Base-by-base conservation (phyloP, 768 basidiomycete genomes). In the Crassisporium funariophilum region DNA sequence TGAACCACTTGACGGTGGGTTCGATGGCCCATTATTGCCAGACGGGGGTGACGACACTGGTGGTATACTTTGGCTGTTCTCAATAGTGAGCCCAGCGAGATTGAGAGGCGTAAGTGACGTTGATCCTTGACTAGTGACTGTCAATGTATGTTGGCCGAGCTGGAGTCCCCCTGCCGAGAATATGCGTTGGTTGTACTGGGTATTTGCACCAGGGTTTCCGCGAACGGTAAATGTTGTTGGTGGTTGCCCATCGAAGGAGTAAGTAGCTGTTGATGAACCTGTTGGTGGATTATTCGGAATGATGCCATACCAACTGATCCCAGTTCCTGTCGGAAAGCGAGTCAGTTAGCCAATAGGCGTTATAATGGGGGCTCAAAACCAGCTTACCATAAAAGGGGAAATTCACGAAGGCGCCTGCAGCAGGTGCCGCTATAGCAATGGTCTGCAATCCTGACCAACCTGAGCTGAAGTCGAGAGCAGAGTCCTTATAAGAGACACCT, bases 321-420 rank as follows among this genome's bases (percentile, higher is more conserved):
- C 56, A 8, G 55, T 64, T 0, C 66, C 66, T 68, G 24, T 3
- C 38, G 5, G 8, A 9, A 35, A 35, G 19, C 31, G 16, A 34
- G n/a, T 17, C n/a, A n/a, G 25, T 37, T 35, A 7, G 35, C 17
- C 15, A 25, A 22, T 15, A 13, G 3, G 6, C 11, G 22, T 37
- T 4, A 5, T 12, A 17, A 31, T 33, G 20, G 36, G 15, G 13
- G 19, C 13, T 15, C n/a, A 23, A 3, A 11, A 11, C 17, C 19
- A 11, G 50, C 60, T 11, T 23, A 61, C 63, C 63, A 36, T 54
- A 57, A 38, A 65, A 65, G 10, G 49, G 43, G 29, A 60, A 50
- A 11, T 38, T 46, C 3, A 57, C 39, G 3, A 49, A 49, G 2
- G 64, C 47, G 1, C 61, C 61, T 9, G 19, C 42, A 15, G 37